Evolutionary conservation across 345 rosid genomes (phyloP).

Genomic region (Eucalyptus cloeziana): DNA sequence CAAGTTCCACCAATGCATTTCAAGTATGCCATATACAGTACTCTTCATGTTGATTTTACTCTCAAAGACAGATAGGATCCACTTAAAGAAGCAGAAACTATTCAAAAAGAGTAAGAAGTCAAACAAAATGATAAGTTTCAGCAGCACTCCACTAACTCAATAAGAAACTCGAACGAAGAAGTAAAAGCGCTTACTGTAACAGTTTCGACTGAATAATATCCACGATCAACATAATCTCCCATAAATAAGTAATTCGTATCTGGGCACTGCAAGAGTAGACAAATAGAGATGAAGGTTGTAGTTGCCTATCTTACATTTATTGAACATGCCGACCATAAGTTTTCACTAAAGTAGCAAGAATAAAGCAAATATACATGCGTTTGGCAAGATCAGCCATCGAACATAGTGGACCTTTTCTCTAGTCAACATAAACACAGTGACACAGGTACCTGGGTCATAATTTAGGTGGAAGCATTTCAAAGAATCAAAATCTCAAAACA

Average conservation of each 20-base stretch:
- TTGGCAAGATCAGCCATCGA: not conserved
- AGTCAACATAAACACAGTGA: not conserved
- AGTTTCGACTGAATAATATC: slow-evolving; percentile 94
- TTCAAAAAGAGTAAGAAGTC: not conserved
- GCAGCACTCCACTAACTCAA: not conserved
- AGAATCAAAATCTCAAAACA: not conserved
- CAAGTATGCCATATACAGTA: not conserved
- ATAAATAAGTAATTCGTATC: slow-evolving; percentile 91
- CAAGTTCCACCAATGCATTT: not conserved
- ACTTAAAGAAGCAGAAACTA: not conserved
- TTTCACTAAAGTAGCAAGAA: not conserved
- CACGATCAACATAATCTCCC: slow-evolving; percentile 97
- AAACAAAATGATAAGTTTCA: not conserved
- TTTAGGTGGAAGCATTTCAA: not conserved
- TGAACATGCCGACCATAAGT: not conserved
- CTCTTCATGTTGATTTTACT: not conserved
- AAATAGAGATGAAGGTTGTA: not conserved
- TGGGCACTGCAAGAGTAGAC: slow-evolving; percentile 51
- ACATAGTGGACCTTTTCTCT: not conserved
- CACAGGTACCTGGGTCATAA: not conserved
- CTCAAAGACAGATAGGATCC: not conserved
- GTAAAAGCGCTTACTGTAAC: slow-evolving; percentile 49
- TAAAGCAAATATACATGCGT: not conserved
- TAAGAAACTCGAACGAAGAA: not conserved
- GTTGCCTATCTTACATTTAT: not conserved